Evolutionary conservation across 2,329 filamentous ascomycete species (phyloP).

Genomic region (Beauveria scarabaeidicola): DNA sequence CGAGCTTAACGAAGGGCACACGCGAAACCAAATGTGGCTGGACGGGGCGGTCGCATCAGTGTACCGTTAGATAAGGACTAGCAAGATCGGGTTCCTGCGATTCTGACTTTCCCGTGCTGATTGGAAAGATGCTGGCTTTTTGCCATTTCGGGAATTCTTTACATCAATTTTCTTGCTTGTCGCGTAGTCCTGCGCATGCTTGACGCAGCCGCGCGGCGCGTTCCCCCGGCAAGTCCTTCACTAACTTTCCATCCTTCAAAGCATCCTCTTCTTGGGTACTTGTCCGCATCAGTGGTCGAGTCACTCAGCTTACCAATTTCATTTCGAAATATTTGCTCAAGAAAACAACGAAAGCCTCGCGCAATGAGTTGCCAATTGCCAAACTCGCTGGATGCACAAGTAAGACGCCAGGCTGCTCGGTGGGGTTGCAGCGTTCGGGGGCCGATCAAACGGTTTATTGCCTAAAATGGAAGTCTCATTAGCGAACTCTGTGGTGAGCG

Average conservation of each 20-base stretch:
- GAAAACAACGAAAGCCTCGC: too few relatives aligned
- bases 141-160: not conserved
- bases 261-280: too few relatives aligned
- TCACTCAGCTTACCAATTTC: too few relatives aligned
- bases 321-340: too few relatives aligned
- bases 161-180: not conserved
- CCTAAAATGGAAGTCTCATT: not conserved
- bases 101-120: not conserved
- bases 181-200: not conserved
- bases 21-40: not conserved
- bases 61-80: not conserved
- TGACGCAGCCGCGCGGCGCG: too few relatives aligned
- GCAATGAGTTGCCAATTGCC: too few relatives aligned
- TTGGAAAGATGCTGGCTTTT: not conserved
- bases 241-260: too few relatives aligned
- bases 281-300: too few relatives aligned
- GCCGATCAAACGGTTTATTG: not conserved
- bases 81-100: not conserved
- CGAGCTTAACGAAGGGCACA: not conserved
- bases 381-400: not conserved
- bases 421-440: not conserved
- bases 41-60: not conserved
- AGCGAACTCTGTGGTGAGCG: not conserved
- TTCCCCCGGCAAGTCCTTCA: too few relatives aligned
- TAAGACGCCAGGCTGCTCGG: not conserved